These are phyloP conservation scores for Blastocystis sp. DNA, from an alignment of 352 stramenopile species.

Conservation along the genomic window DNA sequence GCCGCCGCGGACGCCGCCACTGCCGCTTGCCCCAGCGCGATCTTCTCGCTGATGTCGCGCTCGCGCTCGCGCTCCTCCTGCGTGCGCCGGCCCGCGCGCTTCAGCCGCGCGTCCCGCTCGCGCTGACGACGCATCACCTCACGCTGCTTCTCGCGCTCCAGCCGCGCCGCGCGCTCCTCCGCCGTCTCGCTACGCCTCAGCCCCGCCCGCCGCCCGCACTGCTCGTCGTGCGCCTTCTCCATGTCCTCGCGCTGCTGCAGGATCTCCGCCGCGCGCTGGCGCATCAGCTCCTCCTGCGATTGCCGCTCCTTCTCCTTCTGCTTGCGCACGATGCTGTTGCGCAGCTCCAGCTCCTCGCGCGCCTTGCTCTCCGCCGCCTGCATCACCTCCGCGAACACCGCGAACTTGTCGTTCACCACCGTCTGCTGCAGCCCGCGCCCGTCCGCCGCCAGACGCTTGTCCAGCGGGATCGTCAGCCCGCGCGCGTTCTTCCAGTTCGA, in stretches of 20 bases:
- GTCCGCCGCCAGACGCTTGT: constrained; percentile 96
- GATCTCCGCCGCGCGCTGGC: constrained; percentile 86
- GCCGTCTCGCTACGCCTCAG: constrained; percentile 14
- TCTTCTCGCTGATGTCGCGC: constrained; percentile 96
- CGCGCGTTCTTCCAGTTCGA: constrained; percentile 98
- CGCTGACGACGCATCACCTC: constrained; percentile 85
- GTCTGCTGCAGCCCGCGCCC: constrained; percentile 85
- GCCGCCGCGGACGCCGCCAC: constrained; percentile 78
- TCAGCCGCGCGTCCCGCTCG: constrained; percentile 90
- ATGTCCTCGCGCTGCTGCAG: constrained; percentile 75
- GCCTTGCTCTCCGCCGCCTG: constrained; percentile 95
- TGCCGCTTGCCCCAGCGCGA: constrained; percentile 91
- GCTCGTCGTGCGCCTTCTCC: constrained; percentile 20
- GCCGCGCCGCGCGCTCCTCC: constrained; percentile 22
- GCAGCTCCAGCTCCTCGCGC: constrained; percentile 91
- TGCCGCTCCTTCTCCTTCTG: constrained; percentile 87
- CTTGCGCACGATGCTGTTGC: constrained; percentile 79
- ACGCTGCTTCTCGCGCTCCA: constrained; percentile 82
- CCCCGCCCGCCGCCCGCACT: neutral
- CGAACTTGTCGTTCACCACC: constrained; percentile 97
- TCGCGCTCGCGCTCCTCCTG: constrained; percentile 87
- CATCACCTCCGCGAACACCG: constrained; percentile 89
- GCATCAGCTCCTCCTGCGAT: constrained; percentile 90
- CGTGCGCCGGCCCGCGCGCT: constrained; percentile 74
- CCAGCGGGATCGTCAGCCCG: constrained; percentile 96